phyloP scores from a whole-genome alignment of 441 rosid species.

The Pelargonium exstipulatum region DNA sequence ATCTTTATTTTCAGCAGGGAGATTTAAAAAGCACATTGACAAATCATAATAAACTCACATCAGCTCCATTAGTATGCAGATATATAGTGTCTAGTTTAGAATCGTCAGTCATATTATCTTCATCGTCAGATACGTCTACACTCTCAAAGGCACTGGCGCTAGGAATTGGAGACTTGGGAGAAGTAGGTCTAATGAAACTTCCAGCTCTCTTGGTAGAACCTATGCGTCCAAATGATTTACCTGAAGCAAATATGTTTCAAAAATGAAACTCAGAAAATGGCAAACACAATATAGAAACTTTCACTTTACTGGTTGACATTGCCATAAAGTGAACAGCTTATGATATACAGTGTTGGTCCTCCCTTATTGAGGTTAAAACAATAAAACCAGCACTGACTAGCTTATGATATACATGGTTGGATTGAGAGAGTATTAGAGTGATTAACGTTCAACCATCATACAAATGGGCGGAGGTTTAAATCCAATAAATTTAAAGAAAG shows the following conservation, averaged over 20 bases:
- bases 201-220: conserved; percentile 54
- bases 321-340: no score
- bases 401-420: no score
- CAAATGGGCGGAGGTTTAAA: no score
- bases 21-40: background rate
- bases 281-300: no score
- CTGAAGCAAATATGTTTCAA: conserved; percentile 31
- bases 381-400: no score
- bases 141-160: conserved; percentile 91
- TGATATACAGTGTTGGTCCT: no score
- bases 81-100: conserved; percentile 54
- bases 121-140: conserved; percentile 88
- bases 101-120: conserved; percentile 59
- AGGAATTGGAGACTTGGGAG: conserved; percentile 91
- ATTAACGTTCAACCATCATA: no score
- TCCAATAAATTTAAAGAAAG: no score
- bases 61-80: conserved; percentile 59
- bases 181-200: conserved; percentile 60
- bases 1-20: background rate
- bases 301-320: no score
- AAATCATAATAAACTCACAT: conserved; percentile 51
- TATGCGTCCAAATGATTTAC: conserved; percentile 49
- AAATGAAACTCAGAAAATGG: no score
- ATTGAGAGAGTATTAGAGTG: no score
- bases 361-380: no score